Base-by-base conservation (phyloP, 148 eudicot species). In the Persicaria tinctoria region DNA sequence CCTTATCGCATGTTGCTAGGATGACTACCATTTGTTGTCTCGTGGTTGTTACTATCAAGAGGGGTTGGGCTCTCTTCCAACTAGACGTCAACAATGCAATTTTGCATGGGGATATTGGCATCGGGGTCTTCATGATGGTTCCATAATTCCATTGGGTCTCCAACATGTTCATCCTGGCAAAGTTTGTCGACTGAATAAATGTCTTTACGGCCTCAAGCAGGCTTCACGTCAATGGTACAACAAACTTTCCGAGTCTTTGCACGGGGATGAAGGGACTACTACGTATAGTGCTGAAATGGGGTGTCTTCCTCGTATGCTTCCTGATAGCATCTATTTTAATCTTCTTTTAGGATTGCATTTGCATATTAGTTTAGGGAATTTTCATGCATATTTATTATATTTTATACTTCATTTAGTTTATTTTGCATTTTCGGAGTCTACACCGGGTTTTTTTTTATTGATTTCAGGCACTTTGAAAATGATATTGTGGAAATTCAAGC, bases 61-160 rank as follows among this genome's bases (percentile, higher is more conserved):
- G 4, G 16, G 16, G 0, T 16, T 53, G 16, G 57, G 1, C 11
- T 16, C 57, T 53, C 11, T 9, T 1, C 16, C 57, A 53, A 53
- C 4, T 53, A 10, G 57, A 53, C 3, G 57, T 53, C 12, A 53
- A 53, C 16, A 53, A 53, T 53, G 4, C 57, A 77, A 27, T 76
- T 85, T 73, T 78, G 50, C 74, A 68, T 75, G 57, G 4, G 11
- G 57, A 53, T 1, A 9, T 53, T 9, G 12, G 3, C 16, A 16
- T 1, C 0, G 57, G 2, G 16, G 16, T 53, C 1, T 53, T 9
- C 57, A 53, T 53, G 57, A 53, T 1, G 16, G 12, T 53, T 53
- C 57, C 57, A 53, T 1, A 3, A 1, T 53, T 53, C 57, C 57
- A 1, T 10, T 9, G 16, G 2, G 57, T 10, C 12, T 53, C 16